Base-by-base conservation (phyloP, 2,329 filamentous ascomycete genomes). In the Diplodia sapinea region DNA sequence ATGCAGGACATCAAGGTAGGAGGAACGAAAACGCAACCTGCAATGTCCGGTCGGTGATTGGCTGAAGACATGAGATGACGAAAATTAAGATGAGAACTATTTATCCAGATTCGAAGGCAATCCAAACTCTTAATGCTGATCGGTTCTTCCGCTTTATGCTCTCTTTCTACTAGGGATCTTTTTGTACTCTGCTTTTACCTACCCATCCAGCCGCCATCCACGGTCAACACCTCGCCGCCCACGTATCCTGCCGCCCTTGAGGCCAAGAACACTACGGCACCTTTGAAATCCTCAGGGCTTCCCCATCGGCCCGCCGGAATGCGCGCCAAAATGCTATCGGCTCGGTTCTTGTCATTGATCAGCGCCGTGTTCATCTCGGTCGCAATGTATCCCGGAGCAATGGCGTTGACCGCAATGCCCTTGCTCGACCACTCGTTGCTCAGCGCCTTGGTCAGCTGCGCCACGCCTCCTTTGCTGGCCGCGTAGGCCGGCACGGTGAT, bases 291-390 rank as follows among this genome's bases (percentile, higher is more conserved):
- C 31, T 96, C 92, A 0, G 93, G 90, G 12, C 78, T 84, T 0
- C 92, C 93, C 93, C 93, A 96, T 72, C 92, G 82, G 0, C 91
- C 93, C 0, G 91, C 92, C 0, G 93, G 93, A 73, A 97, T 97
- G 67, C 93, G 83, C 40, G 87, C 88, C 74, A 91, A 85, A 72
- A 97, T 97, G 74, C 89, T 89, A 70, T 84, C 87, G 69, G 91
- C 85, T 43, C 93, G 82, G 72, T 85, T 86, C 73, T 86, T 79
- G 78, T 97, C 89, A 62, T 89, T 86, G 52, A 96, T 87, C 74
- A 97, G 79, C 2, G 93, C 93, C 71, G 85, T 86, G 77, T 97
- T 97, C 94, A 97, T 97, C 69, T 97, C 93, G n/a, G 93, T 97
- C 61, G 87, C 91, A 73, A 96, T 92, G 79, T 97, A 97, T 0